Conservation (phyloP, 2,329 filamentous ascomycete genomes). For the Nothomitra cinnamomea region DNA sequence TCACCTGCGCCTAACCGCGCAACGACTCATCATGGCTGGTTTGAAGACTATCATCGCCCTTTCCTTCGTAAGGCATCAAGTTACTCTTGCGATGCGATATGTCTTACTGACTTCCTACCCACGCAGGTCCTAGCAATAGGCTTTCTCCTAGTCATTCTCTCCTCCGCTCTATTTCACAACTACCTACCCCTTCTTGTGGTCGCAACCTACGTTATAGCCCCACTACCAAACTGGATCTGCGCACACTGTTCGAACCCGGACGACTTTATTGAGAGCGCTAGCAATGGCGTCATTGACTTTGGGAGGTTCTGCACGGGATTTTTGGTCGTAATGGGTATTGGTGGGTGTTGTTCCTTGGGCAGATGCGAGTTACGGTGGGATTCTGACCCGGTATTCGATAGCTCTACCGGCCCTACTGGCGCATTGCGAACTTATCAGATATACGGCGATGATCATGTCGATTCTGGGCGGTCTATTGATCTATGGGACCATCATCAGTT, state of each 20-base stretch:
- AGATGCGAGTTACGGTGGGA: conserved; percentile 1
- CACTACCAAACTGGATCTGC: conserved; percentile 94
- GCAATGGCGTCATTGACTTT: conserved; percentile 75
- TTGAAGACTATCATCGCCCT: conserved; percentile 98
- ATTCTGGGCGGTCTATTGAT: conserved; percentile 84
- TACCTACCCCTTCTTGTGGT: conserved; percentile 94
- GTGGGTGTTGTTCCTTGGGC: too few relatives aligned
- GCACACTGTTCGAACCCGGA: conserved; percentile 75
- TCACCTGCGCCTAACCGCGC: not conserved
- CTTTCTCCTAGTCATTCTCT: conserved; percentile 97
- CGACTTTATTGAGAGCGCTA: conserved; percentile 80
- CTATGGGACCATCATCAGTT: conserved; percentile 96
- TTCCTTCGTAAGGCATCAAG: conserved; percentile 55
- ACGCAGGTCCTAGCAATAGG: conserved; percentile 77
- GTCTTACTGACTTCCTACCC: not conserved
- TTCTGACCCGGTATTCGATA: conserved; percentile 22
- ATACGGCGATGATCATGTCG: conserved; percentile 87
- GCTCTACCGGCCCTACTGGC: conserved; percentile 78
- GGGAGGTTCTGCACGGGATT: conserved; percentile 91
- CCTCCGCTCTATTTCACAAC: conserved; percentile 83
- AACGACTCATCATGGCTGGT: conserved; percentile 45
- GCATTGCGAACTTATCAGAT: conserved; percentile 65
- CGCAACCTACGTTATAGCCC: conserved; percentile 83
- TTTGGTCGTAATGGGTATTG: conserved; percentile 91
- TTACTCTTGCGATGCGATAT: not conserved